These are phyloP conservation scores for Penicillium alfredii DNA, from an alignment of 495 filamentous ascomycete species.

Conservation along the genomic window DNA sequence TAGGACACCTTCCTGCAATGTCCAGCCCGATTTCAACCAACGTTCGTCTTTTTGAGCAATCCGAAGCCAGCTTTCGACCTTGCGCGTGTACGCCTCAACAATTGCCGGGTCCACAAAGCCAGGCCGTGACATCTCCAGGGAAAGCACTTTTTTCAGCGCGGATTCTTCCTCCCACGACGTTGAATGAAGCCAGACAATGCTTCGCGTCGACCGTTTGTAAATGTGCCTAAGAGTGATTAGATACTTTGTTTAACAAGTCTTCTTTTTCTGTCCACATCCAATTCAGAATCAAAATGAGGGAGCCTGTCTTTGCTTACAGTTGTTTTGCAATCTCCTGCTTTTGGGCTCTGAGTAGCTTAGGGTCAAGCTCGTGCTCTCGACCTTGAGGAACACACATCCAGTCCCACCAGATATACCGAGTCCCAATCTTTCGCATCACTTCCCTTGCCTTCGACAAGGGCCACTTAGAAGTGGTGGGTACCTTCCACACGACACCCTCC, in stretches of 20 bases:
- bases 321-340: neutral
- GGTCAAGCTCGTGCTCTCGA: neutral
- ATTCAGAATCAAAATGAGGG: neutral
- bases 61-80: conserved; percentile 2
- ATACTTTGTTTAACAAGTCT: no score
- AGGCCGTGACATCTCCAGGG: no score
- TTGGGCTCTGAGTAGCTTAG: neutral
- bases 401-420: neutral
- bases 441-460: neutral
- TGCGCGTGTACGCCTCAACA: no score
- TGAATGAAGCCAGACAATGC: neutral
- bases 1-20: conserved; percentile 2
- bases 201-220: neutral
- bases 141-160: no score
- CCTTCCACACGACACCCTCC: neutral
- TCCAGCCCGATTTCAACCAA: conserved; percentile 1
- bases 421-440: neutral
- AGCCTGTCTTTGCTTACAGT: no score
- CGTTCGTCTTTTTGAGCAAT: neutral
- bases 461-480: neutral
- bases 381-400: conserved; percentile 1
- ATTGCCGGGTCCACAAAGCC: no score
- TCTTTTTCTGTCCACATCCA: no score
- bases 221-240: neutral
- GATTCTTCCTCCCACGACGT: neutral